Conservation (phyloP, 208 protist genomes). For the Acanthamoeba rhysodes region DNA sequence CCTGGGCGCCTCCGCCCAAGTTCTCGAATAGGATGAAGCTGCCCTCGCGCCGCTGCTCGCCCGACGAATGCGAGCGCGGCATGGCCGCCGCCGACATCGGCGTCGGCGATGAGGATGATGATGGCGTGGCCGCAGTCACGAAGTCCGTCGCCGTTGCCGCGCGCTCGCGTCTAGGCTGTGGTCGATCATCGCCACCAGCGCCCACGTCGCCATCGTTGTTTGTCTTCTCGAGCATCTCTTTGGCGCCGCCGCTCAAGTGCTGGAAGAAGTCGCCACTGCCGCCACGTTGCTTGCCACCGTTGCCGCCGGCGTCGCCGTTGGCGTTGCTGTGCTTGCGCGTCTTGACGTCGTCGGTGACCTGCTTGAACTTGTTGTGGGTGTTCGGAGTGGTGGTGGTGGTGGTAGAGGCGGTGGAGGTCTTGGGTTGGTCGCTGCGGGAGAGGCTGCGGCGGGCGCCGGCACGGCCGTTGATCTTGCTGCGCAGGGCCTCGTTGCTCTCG, state of each 20-base stretch:
- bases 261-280: constrained; percentile 22
- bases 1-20: constrained; percentile 8
- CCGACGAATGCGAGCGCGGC: background rate
- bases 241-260: constrained; percentile 4
- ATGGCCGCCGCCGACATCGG: background rate
- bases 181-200: background rate
- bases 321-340: background rate
- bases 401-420: background rate
- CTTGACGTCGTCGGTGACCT: background rate
- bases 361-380: background rate
- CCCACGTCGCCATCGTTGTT: too few relatives aligned
- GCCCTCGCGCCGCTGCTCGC: constrained; percentile 2
- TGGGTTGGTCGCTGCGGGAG: background rate
- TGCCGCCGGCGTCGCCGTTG: background rate
- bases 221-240: constrained; percentile 20
- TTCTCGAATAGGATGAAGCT: constrained; percentile 14
- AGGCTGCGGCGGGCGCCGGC: background rate
- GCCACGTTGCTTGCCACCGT: background rate
- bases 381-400: background rate
- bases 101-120: background rate
- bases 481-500: constrained; percentile 27
- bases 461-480: constrained; percentile 5
- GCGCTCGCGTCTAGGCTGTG: background rate
- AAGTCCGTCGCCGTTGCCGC: background rate
- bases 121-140: background rate